Evolutionary conservation across 2,329 filamentous ascomycete genomes (phyloP), one percentile per base, ranked within the genome.

Genomic region (Alternaria arborescens): DNA sequence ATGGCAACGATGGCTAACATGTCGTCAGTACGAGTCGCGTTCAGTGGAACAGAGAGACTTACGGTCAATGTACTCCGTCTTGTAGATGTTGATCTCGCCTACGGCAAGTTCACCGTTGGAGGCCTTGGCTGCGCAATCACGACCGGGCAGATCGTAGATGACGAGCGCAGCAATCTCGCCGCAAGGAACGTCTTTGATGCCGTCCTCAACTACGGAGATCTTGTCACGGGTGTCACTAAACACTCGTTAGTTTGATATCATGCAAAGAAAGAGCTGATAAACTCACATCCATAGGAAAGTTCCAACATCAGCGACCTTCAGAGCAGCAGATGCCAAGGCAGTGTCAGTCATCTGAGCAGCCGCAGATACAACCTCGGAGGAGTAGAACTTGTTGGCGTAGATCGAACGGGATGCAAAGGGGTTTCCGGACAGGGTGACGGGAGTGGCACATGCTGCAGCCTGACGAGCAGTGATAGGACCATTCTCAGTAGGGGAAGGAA

Each of bases 61-160:
- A 78, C 76, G 79, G 79, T 86, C 84, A 71, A 86, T 86, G 71
- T 86, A 86, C 22, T 80, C 77, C 53, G 56, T 63, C 74, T 85
- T 84, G 78, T 87, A 87, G 34, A 82, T 80, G 52, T 77, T 75
- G 50, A 85, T 68, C 47, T 84, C 79, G 51, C 84, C 78, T 66
- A 87, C 79, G 61, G 85, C 86, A 65, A 87, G 85, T 77, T 89
- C 87, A 69, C 87, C 87, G 73, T 89, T 89, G 69, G 87, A 89
- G 32, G 87, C 87, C 73, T 87, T 82, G 52, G 87, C 87, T 34
- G 87, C 85, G 69, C 87, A 89, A 72, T 89, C 87, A 78, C 87
- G 86, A 66, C 88, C 87, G 50, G 87, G 87, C 16, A 89, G 80
- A 73, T 89, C 86, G 76, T 89, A 89, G 71, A 89, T 85, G 66